Base-by-base conservation (phyloP, 257 asterid species). In the Jacaranda mimosifolia region DNA sequence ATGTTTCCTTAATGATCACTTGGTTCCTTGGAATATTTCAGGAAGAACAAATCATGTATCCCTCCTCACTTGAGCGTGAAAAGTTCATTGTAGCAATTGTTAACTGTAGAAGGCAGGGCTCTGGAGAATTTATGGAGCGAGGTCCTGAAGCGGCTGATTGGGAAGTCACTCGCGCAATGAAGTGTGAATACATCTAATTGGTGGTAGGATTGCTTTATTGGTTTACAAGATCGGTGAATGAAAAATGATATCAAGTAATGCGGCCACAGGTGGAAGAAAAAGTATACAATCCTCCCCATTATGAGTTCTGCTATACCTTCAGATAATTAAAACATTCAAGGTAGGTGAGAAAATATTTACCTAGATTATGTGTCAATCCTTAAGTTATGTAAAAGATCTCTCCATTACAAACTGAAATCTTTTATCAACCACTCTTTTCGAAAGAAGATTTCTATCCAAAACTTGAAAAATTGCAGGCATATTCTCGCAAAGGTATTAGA, bases 41-140 rank as follows among this genome's bases (percentile, higher is more conserved):
- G 98, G 99, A 94, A 83, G 98, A 94, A 73, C 99, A 94, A 74
- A 81, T 92, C 9, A 92, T 94, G 90, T 92, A 92, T 68, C 96
- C 98, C 15, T 83, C 91, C 21, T 86, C 96, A 13, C 91, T 94
- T 7, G 91, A 86, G 89, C 92, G 79, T 11, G 98, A 92, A 82
- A 89, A 87, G 66, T 92, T 91, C 72, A 79, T 70, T 0, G 94
- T 92, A 17, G 87, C 95, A 51, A 78, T 92, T 11, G 94, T 83
- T 71, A 85, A 80, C 87, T 86, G 93, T 82, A 80, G 85, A 77
- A 84, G 79, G 56, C 79, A 77, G 53, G 80, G 45, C 6, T 9
- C 72, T 77, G 66, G 14, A 72, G 81, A 69, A 45, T 48, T 60
- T 6, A 0, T 15, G 43, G 86, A 77, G 77, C 83, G 68, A 53